Percentiles rank a stretch among this genome's conserved stretches.
Conservation (phyloP, 2,329 filamentous ascomycete genomes). For the Volutella citrinella region DNA sequence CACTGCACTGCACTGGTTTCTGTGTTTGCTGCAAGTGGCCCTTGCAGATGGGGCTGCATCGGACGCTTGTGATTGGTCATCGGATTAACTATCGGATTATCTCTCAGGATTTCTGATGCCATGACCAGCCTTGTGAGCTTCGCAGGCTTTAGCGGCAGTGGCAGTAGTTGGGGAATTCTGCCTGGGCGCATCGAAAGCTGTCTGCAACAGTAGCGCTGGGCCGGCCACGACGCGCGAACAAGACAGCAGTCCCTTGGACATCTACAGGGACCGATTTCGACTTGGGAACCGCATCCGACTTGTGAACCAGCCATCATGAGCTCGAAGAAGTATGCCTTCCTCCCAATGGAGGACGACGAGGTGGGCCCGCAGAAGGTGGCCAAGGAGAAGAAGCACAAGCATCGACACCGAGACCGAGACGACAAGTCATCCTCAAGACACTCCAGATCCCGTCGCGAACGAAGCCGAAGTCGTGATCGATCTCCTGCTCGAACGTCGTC, state of each 20-base stretch:
- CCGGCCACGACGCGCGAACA: too few species aligned
- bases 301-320: constrained; percentile 40
- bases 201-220: too few species aligned
- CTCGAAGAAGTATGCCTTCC: constrained; percentile 62
- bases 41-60: constrained; percentile 21
- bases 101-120: constrained; percentile 13
- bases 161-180: too few species aligned
- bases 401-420: constrained; percentile 37
- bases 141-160: too few species aligned
- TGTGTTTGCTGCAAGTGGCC: too few species aligned
- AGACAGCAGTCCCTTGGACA: too few species aligned
- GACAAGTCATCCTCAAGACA: constrained; percentile 27
- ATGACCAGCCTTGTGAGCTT: too few species aligned
- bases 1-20: too few species aligned
- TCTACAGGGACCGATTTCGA: too few species aligned
- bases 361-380: constrained; percentile 53
- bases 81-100: constrained; percentile 21
- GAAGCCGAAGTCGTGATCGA: constrained; percentile 30
- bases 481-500: constrained; percentile 26
- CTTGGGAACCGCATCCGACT: too few species aligned
- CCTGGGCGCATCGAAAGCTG: too few species aligned
- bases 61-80: constrained; percentile 14
- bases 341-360: constrained; percentile 65
- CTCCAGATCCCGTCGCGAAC: constrained; percentile 26
- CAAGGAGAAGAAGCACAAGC: constrained; percentile 45